Evolutionary conservation across 208 protist genomes (phyloP).

Genomic region (Wallacemonas collosoma): DNA sequence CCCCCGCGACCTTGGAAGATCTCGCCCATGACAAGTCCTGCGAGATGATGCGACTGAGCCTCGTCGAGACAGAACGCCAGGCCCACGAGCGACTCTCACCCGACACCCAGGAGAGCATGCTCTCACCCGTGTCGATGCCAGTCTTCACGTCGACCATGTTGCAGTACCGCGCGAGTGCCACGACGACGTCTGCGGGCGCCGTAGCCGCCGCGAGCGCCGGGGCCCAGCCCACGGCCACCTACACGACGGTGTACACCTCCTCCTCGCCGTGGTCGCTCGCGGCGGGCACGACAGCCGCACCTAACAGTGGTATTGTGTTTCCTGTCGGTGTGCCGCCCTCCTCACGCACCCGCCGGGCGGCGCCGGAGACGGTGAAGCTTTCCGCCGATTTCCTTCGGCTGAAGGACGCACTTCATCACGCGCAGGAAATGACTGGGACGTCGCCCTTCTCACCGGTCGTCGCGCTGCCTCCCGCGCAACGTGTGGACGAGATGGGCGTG

Average conservation of each 20-base stretch:
- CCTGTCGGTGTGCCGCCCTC: background rate
- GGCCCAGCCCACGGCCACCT: no score
- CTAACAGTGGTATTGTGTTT: background rate
- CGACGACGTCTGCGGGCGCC: slow-evolving; percentile 2
- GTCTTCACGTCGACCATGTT: slow-evolving; percentile 16
- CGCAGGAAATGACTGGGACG: slow-evolving; percentile 1
- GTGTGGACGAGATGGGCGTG: slow-evolving; percentile 2
- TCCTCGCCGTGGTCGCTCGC: background rate
- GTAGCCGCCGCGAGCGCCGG: slow-evolving; percentile 1
- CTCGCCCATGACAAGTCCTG: background rate
- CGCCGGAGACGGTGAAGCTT: slow-evolving; percentile 6
- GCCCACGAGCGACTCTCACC: slow-evolving; percentile 4
- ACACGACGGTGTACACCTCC: no score
- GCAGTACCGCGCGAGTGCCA: slow-evolving; percentile 16
- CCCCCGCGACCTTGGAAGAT: background rate
- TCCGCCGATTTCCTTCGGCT: slow-evolving; percentile 11
- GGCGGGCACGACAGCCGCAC: background rate
- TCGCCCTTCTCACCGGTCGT: background rate
- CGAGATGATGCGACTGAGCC: background rate
- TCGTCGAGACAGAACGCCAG: background rate
- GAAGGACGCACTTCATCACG: slow-evolving; percentile 3
- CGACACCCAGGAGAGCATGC: slow-evolving; percentile 3
- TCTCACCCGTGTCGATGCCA: slow-evolving; percentile 14
- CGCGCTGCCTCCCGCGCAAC: background rate
- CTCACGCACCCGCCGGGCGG: background rate